A percentile compares a stretch with the other conserved stretches of the same genome.
Evolutionary conservation across 768 basidiomycete genomes (phyloP).

Genomic region (Harrya chromipes): DNA sequence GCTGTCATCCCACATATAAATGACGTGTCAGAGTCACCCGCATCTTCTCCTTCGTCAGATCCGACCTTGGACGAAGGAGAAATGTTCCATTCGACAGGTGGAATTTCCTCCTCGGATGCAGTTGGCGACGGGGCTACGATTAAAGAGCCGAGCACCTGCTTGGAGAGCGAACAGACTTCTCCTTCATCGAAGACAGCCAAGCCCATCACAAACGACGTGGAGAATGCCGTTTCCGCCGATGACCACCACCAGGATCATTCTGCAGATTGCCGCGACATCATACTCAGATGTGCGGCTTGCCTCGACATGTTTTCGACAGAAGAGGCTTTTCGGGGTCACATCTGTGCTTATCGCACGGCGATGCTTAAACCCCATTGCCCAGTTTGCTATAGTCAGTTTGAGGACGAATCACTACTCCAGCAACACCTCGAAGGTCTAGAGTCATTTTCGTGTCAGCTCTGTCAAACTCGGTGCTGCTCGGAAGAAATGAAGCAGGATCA

Average conservation of each 20-base stretch:
- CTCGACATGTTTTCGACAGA: conserved; percentile 11
- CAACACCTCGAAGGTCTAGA: conserved; percentile 15
- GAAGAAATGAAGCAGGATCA: conserved; percentile 27
- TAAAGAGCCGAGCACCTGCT: conserved; percentile 3
- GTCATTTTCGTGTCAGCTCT: conserved; percentile 19
- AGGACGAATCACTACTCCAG: conserved; percentile 14
- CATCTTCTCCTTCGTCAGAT: conserved; percentile 7
- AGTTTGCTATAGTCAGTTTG: conserved; percentile 23
- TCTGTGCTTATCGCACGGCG: conserved; percentile 10
- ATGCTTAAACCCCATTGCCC: conserved; percentile 18
- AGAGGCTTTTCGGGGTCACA: conserved; percentile 10
- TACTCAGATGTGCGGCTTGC: conserved; percentile 17
- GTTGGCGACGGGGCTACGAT: not conserved
- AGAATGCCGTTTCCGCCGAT: not conserved
- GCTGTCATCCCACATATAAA: too few species aligned
- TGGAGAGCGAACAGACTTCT: conserved; percentile 6
- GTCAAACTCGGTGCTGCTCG: conserved; percentile 21
- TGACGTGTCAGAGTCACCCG: too few species aligned
- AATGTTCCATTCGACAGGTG: conserved; percentile 3
- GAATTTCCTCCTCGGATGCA: not conserved
- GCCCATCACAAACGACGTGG: not conserved
- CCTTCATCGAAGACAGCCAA: not conserved
- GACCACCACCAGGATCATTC: not conserved
- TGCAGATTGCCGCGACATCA: not conserved
- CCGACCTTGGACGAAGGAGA: conserved; percentile 6